A percentile compares a stretch with the other conserved stretches of the same genome.
Conservation (phyloP, 2,329 filamentous ascomycete species). For the Microcyclospora tardicrescens region DNA sequence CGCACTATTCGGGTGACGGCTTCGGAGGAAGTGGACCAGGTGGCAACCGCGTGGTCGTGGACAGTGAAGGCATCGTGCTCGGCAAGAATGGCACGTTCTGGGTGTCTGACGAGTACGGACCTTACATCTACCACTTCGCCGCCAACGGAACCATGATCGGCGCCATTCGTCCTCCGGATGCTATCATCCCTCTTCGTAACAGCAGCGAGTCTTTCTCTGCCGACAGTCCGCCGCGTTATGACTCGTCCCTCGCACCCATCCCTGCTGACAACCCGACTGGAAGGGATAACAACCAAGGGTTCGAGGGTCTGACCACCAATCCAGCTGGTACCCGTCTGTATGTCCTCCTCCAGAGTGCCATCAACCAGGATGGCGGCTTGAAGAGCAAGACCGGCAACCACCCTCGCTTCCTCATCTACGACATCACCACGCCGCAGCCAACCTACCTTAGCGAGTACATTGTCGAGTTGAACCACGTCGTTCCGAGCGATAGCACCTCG, state of each 20-base stretch:
- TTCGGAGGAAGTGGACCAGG: slow-evolving; percentile 50
- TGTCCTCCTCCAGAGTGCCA: slow-evolving; percentile 52
- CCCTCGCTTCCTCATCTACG: slow-evolving; percentile 52
- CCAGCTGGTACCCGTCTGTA: slow-evolving; percentile 51
- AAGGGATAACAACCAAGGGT: slow-evolving; percentile 61
- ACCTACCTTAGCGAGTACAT: slow-evolving; percentile 49
- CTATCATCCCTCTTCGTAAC: slow-evolving; percentile 52
- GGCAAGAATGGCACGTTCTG: slow-evolving; percentile 50
- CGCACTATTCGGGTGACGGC: slow-evolving; percentile 53
- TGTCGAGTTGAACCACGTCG: slow-evolving; percentile 38
- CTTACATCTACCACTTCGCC: slow-evolving; percentile 54
- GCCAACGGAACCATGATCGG: slow-evolving; percentile 44
- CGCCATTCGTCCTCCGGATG: slow-evolving; percentile 52
- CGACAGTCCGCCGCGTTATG: slow-evolving; percentile 49
- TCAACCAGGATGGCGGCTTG: slow-evolving; percentile 48
- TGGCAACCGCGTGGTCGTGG: slow-evolving; percentile 46
- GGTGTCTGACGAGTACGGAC: slow-evolving; percentile 57
- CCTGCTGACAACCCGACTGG: slow-evolving; percentile 49
- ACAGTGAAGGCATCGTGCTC: slow-evolving; percentile 54
- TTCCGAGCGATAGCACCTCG: slow-evolving; percentile 41
- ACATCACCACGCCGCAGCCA: slow-evolving; percentile 34
- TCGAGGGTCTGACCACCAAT: slow-evolving; percentile 55
- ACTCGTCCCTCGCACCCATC: slow-evolving; percentile 33
- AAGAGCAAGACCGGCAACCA: slow-evolving; percentile 43
- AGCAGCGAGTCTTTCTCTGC: slow-evolving; percentile 48